Conservation (phyloP, 164 flowering plant genomes). For the Hamamelis virginiana region DNA sequence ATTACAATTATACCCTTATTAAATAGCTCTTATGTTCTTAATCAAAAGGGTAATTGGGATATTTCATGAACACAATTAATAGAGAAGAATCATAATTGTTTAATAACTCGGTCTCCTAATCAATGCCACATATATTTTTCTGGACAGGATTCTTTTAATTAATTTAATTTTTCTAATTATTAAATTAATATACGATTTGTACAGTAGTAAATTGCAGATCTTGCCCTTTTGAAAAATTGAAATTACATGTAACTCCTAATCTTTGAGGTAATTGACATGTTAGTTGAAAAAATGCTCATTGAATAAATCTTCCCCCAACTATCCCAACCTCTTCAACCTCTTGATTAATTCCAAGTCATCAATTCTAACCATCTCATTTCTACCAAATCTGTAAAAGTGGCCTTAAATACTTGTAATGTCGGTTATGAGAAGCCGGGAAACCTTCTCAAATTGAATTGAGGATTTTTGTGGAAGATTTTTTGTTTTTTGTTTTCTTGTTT, state of each 20-base stretch:
- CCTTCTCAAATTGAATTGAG: too few relatives aligned
- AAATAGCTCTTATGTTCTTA: too few relatives aligned
- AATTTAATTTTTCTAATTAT: constrained; percentile 1
- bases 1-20: constrained; percentile 8
- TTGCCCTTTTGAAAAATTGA: not conserved
- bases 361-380: too few relatives aligned
- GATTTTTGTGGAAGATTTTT: too few relatives aligned
- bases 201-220: not conserved
- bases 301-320: not conserved
- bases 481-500: too few relatives aligned
- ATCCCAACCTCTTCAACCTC: not conserved
- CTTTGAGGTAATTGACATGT: too few relatives aligned
- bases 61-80: not conserved
- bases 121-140: constrained; percentile 11
- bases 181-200: not conserved
- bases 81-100: not conserved
- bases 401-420: too few relatives aligned
- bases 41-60: constrained; percentile 12
- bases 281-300: too few relatives aligned
- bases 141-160: constrained; percentile 15
- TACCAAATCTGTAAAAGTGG: too few relatives aligned
- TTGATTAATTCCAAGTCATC: not conserved
- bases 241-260: not conserved
- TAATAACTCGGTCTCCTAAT: constrained; percentile 11
- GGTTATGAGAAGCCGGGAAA: too few relatives aligned